Evolutionary conservation across 2,329 filamentous ascomycete genomes (phyloP).

Genomic region (Trichophyton equinum): DNA sequence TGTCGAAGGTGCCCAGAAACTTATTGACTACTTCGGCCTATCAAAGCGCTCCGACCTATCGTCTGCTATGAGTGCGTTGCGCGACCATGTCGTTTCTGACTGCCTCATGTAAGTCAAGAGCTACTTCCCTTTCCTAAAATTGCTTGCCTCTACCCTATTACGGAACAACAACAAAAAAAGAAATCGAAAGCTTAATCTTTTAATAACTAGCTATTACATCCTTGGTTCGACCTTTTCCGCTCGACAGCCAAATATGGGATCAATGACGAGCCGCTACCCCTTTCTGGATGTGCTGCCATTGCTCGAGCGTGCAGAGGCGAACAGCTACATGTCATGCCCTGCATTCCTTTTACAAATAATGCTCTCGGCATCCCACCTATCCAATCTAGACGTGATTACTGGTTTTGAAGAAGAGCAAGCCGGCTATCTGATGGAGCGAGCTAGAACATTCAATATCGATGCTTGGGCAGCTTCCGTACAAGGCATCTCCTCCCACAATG

Average conservation of each 20-base stretch:
- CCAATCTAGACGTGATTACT: neutral
- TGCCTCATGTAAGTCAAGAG: constrained; percentile 5
- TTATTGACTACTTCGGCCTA: constrained; percentile 21
- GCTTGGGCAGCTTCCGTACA: constrained; percentile 3
- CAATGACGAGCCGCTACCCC: neutral
- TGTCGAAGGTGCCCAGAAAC: constrained; percentile 38
- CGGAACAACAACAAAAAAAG: neutral
- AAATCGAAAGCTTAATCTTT: neutral
- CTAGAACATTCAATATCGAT: neutral
- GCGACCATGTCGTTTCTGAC: constrained; percentile 19
- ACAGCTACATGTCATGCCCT: constrained; percentile 8
- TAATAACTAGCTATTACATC: constrained; percentile 5
- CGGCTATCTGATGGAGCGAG: neutral
- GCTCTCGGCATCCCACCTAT: constrained; percentile 5
- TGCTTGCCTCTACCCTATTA: neutral
- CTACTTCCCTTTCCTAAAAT: neutral
- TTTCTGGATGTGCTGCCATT: constrained; percentile 1
- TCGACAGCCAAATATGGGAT: neutral
- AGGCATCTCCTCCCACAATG: neutral
- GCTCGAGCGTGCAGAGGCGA: constrained; percentile 6
- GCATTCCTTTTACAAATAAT: constrained; percentile 6
- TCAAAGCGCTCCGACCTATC: neutral
- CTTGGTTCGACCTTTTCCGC: constrained; percentile 7
- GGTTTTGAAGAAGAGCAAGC: constrained; percentile 3
- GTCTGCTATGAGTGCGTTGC: constrained; percentile 2